Conservation (phyloP, 2,329 filamentous ascomycete species). For the Scedosporium apiospermum region DNA sequence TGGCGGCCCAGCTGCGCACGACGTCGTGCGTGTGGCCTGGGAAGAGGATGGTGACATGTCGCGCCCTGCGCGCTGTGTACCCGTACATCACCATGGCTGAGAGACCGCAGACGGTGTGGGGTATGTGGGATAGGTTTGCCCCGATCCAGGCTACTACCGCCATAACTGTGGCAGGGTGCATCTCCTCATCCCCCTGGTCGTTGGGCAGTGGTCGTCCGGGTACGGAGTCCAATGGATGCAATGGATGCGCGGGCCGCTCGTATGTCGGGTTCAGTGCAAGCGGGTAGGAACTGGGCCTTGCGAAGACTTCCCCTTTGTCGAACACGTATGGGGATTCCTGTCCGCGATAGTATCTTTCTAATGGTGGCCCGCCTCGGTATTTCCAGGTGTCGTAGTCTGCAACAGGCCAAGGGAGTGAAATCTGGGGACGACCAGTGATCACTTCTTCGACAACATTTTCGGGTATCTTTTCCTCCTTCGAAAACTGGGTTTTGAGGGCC, state of each 20-base stretch:
- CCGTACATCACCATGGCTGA: constrained; percentile 36
- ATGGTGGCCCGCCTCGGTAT: neutral
- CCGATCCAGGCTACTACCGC: neutral
- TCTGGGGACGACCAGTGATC: neutral
- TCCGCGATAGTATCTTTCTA: neutral
- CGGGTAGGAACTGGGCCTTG: neutral
- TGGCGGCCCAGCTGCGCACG: constrained; percentile 29
- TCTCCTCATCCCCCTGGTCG: neutral
- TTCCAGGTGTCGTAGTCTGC: neutral
- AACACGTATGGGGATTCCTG: neutral
- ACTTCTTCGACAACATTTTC: neutral
- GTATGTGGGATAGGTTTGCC: constrained; percentile 28
- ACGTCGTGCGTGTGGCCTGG: constrained; percentile 23
- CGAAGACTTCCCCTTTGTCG: neutral
- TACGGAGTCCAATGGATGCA: neutral
- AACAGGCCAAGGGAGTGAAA: neutral
- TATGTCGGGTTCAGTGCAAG: neutral
- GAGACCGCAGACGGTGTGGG: constrained; percentile 36
- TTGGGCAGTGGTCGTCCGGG: neutral
- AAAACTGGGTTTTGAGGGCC: too few species aligned
- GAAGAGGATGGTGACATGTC: constrained; percentile 30
- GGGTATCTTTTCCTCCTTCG: neutral
- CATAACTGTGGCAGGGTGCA: neutral
- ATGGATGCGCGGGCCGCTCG: neutral
- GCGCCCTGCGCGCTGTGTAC: constrained; percentile 18